phyloP scores from a whole-genome alignment of 2,329 filamentous ascomycete genomes.

The Fonsecaea nubica region DNA sequence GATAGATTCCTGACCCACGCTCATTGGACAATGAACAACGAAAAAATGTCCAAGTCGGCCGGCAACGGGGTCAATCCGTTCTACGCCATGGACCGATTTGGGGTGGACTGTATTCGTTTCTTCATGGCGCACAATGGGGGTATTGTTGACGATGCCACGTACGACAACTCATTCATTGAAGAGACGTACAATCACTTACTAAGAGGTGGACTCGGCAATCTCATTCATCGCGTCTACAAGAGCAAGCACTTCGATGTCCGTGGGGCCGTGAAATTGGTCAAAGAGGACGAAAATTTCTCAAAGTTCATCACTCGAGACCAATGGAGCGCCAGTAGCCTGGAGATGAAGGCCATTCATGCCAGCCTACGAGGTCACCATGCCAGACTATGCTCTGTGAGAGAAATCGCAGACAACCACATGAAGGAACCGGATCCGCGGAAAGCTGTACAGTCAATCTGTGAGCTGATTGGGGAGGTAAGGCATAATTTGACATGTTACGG shows the following conservation, averaged over 20 bases:
- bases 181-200: conserved; percentile 80
- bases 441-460: conserved; percentile 70
- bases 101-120: conserved; percentile 84
- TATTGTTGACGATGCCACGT: conserved; percentile 78
- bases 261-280: conserved; percentile 59
- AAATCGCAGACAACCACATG: conserved; percentile 26
- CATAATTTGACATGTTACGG: background rate
- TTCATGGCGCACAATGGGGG: conserved; percentile 84
- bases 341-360: conserved; percentile 42
- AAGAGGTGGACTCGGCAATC: conserved; percentile 78
- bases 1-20: conserved; percentile 84
- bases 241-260: conserved; percentile 72
- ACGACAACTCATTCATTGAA: conserved; percentile 79
- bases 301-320: conserved; percentile 40
- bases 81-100: conserved; percentile 86
- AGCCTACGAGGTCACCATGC: conserved; percentile 11
- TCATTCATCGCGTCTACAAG: conserved; percentile 73
- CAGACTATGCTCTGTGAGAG: conserved; percentile 19
- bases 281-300: conserved; percentile 38
- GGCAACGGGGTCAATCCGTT: conserved; percentile 96
- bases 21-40: conserved; percentile 90
- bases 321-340: conserved; percentile 43
- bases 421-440: conserved; percentile 63
- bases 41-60: conserved; percentile 96
- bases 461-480: conserved; percentile 65